Evolutionary conservation across 495 filamentous ascomycete species (phyloP), one percentile per base, ranked within the genome.

Genomic region (Haplographium delicatum): DNA sequence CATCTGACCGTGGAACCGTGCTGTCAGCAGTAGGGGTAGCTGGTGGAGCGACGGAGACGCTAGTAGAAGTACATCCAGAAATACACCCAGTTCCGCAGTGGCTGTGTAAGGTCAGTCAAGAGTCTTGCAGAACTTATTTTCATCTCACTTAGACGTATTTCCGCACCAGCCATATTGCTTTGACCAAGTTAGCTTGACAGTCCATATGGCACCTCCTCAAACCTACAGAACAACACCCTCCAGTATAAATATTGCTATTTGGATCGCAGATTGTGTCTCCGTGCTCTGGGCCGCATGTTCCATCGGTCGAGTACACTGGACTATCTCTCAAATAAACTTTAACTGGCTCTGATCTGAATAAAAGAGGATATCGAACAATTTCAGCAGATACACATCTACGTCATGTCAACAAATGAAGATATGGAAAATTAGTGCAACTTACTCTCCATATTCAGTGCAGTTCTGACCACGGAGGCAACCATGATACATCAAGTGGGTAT

Each of bases 221-320:
- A 5, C 3, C 23, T 6, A 22, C 0, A 18, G 22, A 64, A 48
- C 62, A 64, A 33, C 62, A 64, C 50, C 44, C 44, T 35, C 62
- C 62, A 40, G 38, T 38, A 16, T 50, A 54, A 16, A 41, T 30
- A 1, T 45, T 48, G 33, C 38, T 60, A 16, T 56, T 52, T 9
- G 57, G 52, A 18, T 74, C 70, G 52, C 74, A 78, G n/a, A 73
- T 55, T 10, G 69, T 72, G 20, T 61, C 63, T 23, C 66, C 67
- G 54, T 73, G 67, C 4, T 44, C 56, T 18, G 65, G 63, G 47
- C 74, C 74, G 48, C 74, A 78, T 31, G 63, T 68, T 15, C 74
- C 74, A 59, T 78, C 64, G 7, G 59, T 67, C 9, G 68, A 56
- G 15, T 50, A 60, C 20, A 28, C 33, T 28, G 55, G 50, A 2